Evolutionary conservation across 2,329 filamentous ascomycete species (phyloP), one percentile per base, ranked within the genome.

Genomic region (Tricladium varicosporioides): DNA sequence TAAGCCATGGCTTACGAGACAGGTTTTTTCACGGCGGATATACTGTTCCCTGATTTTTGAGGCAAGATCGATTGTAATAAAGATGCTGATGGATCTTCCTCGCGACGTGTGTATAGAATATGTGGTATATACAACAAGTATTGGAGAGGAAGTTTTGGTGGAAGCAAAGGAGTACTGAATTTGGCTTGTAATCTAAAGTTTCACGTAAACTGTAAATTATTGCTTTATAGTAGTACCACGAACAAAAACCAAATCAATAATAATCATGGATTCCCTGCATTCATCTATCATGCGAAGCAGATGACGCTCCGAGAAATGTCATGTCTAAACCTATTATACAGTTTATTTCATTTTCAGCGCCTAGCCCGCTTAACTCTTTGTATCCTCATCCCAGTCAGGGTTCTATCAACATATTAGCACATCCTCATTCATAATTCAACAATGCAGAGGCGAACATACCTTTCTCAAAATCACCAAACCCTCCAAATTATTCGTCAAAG

Each of bases 381-480:
- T 75, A 58, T 71, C 22, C 22, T 27, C 74, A 18, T 81, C 78
- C 80, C 80, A 82, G 43, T 82, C 78, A 5, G 80, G 79, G 65
- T 82, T 82, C 80, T 82, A 60, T 32, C 45, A 19, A 9, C n/a
- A 47, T 14, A 32, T 63, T 53, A 65, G 59, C 31, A 47, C 52
- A 31, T 50, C 3, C 13, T 18, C 32, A 42, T 43, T 3, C 31
- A 22, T 19, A 9, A 18, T 14, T 15, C 13, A 9, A 48, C 18
- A 7, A 8, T 19, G n/a, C 13, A 14, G 14, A 10, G 16, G 16
- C 18, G 11, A 55, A 55, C 83, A 76, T 81, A 96, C 93, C 91
- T 97, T 97, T 80, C 89, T 88, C 74, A 99, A 79, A 74, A 99
- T 97, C 56, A 97, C 93, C 68, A 99, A 80, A 32, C 94, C 94